Percentiles rank a stretch among this genome's conserved stretches.
Evolutionary conservation across 2,329 filamentous ascomycete genomes (phyloP).

Genomic region (Dendryphion nanum): DNA sequence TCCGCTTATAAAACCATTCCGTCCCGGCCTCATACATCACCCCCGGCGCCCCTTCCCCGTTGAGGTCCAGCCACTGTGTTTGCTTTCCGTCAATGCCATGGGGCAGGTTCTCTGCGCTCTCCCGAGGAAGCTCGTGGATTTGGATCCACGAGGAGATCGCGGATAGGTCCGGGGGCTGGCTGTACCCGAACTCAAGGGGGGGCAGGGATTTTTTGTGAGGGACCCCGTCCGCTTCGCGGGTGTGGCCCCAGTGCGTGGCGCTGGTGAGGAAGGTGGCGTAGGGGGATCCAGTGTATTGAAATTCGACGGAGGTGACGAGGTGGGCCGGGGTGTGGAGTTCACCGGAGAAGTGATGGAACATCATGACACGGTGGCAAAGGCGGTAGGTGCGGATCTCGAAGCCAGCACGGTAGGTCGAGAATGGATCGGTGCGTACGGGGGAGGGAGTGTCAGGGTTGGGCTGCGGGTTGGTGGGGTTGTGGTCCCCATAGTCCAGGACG

Average conservation of each 20-base stretch:
- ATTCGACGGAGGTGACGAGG: too few relatives aligned
- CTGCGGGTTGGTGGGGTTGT: neutral
- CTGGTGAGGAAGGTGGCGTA: too few relatives aligned
- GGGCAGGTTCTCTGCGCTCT: too few relatives aligned
- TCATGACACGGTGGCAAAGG: neutral
- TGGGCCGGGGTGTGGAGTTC: too few relatives aligned
- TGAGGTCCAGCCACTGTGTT: neutral
- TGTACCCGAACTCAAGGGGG: too few relatives aligned
- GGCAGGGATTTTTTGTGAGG: too few relatives aligned
- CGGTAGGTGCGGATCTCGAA: neutral
- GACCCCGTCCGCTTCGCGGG: too few relatives aligned
- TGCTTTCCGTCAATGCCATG: neutral
- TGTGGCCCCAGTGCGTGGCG: too few relatives aligned
- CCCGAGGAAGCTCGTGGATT: too few relatives aligned
- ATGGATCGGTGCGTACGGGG: neutral
- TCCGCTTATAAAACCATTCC: neutral
- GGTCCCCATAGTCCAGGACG: neutral
- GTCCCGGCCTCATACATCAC: neutral
- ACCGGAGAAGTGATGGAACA: conserved; percentile 1
- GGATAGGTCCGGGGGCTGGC: too few relatives aligned
- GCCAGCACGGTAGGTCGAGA: neutral
- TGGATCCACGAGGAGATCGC: too few relatives aligned
- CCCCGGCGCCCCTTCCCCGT: neutral
- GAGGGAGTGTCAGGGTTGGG: neutral
- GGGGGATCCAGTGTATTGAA: too few relatives aligned